Evolutionary conservation across 345 rosid species (phyloP).

Genomic region (Nasturtium officinale): DNA sequence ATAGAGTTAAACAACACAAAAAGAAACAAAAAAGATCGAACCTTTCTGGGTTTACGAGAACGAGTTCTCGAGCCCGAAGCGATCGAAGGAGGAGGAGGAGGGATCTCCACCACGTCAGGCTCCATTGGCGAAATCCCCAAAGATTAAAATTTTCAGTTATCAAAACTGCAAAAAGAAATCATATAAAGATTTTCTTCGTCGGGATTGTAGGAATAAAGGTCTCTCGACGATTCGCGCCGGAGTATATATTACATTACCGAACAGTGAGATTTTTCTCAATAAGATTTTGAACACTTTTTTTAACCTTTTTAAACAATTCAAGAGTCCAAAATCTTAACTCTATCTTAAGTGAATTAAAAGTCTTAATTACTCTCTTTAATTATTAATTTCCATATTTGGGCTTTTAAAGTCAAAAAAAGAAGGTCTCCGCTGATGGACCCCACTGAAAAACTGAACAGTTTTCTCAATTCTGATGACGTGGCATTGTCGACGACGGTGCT

Average conservation of each 20-base stretch:
- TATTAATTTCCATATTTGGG: not conserved
- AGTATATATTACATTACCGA: conserved; percentile 13
- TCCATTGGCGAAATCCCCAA: conserved; percentile 52
- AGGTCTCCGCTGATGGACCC: conserved; percentile 23
- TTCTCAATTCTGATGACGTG: not conserved
- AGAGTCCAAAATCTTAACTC: not conserved
- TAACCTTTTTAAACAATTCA: not conserved
- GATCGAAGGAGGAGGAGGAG: conserved; percentile 44
- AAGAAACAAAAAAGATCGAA: conserved; percentile 25
- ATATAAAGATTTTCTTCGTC: not conserved
- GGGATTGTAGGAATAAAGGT: conserved; percentile 7
- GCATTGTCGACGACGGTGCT: not conserved
- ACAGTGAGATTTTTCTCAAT: conserved; percentile 5
- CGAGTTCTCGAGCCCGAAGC: conserved; percentile 43
- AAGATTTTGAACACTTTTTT: conserved; percentile 13
- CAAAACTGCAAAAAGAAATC: not conserved
- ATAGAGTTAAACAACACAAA: too few relatives aligned
- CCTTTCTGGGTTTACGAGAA: conserved; percentile 65
- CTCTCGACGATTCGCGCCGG: conserved; percentile 34
- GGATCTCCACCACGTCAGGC: conserved; percentile 72
- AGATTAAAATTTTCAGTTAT: conserved; percentile 13
- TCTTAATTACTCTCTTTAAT: not conserved
- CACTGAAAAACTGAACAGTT: not conserved
- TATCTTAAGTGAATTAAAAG: not conserved
- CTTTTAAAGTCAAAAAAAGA: not conserved